Evolutionary conservation across 148 eudicot species (phyloP).

Genomic region (Cornus suecica): DNA sequence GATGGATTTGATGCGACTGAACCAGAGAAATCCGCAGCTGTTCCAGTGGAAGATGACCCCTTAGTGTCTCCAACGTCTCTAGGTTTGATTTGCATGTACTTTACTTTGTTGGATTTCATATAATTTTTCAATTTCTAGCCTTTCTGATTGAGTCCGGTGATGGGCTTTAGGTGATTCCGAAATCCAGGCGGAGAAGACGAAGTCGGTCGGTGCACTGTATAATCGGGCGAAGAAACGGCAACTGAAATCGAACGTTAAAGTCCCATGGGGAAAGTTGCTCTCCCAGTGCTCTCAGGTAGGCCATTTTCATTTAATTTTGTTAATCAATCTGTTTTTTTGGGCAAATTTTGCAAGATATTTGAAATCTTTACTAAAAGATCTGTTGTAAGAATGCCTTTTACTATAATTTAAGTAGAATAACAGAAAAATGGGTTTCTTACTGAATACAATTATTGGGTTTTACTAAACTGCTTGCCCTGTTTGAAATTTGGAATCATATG

Average conservation of each 20-base stretch:
- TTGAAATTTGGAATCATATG: neutral
- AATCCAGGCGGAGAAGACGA: conserved; percentile 42
- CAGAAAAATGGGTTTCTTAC: neutral
- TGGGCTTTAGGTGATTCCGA: conserved; percentile 33
- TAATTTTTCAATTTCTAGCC: neutral
- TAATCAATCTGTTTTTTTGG: neutral
- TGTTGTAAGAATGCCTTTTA: neutral
- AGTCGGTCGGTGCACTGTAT: conserved; percentile 18
- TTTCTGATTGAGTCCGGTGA: conserved; percentile 4
- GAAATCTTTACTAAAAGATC: neutral
- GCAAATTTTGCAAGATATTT: neutral
- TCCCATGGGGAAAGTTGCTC: conserved; percentile 84
- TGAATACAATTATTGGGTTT: neutral
- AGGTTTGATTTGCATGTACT: conserved; percentile 30
- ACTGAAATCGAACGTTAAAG: conserved; percentile 31
- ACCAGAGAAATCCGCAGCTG: conserved; percentile 40
- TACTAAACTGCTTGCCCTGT: neutral
- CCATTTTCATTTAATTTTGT: conserved; percentile 8
- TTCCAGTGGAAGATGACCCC: conserved; percentile 33
- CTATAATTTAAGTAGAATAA: neutral
- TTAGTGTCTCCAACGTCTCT: conserved; percentile 14
- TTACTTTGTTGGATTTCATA: neutral
- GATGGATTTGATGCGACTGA: conserved; percentile 28
- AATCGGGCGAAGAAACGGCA: conserved; percentile 56
- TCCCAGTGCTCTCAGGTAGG: conserved; percentile 82